These are phyloP conservation scores for Macrolepiota fuliginosa DNA, from an alignment of 768 basidiomycete genomes.

Conservation along the genomic window DNA sequence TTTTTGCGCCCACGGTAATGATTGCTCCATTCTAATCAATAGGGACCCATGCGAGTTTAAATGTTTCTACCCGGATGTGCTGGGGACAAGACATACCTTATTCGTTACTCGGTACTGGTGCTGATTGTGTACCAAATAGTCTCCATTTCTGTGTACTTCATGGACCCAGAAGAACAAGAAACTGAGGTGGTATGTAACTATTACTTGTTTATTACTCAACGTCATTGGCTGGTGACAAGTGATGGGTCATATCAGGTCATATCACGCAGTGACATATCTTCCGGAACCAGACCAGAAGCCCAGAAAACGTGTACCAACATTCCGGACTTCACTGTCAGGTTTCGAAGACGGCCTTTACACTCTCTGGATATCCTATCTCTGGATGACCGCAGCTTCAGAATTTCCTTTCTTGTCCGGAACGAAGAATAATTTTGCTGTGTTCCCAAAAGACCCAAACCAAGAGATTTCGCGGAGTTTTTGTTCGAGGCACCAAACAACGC, in stretches of 20 bases:
- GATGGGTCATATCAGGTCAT: background rate
- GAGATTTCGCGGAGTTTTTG: background rate
- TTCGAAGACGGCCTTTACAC: slow-evolving; percentile 4
- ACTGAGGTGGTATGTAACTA: background rate
- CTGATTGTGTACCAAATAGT: background rate
- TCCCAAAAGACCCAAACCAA: background rate
- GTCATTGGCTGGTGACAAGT: background rate
- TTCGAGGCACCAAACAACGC: background rate
- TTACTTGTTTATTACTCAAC: background rate
- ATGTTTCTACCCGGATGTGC: background rate
- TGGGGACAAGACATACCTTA: background rate
- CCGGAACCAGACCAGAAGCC: background rate
- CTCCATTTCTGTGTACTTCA: background rate
- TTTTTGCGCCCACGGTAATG: background rate
- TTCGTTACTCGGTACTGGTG: background rate
- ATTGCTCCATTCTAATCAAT: background rate
- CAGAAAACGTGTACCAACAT: slow-evolving; percentile 6
- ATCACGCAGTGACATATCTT: slow-evolving; percentile 5
- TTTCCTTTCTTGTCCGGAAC: background rate
- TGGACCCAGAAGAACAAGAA: background rate
- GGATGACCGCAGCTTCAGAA: background rate
- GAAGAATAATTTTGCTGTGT: background rate
- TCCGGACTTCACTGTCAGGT: background rate
- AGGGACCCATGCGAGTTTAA: background rate
- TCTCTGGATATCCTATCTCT: background rate